A percentile compares a stretch with the other conserved stretches of the same genome.
phyloP scores from a whole-genome alignment of 208 protist genomes.

The Leishmania amazonensis region DNA sequence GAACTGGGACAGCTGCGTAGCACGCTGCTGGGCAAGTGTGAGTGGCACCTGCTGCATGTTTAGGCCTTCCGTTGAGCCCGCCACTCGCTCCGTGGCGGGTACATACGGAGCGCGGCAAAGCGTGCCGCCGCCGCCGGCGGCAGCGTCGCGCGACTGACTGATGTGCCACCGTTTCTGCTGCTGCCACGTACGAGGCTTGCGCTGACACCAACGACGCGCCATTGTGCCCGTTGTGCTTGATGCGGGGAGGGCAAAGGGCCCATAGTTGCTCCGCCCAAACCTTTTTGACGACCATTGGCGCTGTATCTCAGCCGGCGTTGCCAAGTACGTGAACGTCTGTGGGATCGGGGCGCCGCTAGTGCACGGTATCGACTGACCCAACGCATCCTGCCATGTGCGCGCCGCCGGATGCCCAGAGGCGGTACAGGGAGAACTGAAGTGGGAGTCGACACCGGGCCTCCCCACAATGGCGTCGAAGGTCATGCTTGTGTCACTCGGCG shows the following conservation, averaged over 20 bases:
- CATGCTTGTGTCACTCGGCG: not conserved
- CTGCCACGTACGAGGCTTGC: constrained; percentile 21
- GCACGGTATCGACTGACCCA: not conserved
- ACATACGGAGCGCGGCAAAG: not conserved
- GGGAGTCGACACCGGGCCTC: not conserved
- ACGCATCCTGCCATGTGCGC: not conserved
- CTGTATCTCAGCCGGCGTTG: constrained; percentile 15
- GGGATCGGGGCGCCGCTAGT: not conserved
- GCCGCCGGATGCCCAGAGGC: not conserved
- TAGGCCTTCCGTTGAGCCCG: not conserved
- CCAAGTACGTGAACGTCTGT: constrained; percentile 11
- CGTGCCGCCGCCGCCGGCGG: not conserved
- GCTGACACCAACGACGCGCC: not conserved
- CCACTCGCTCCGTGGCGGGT: not conserved
- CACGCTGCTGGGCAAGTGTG: constrained; percentile 2
- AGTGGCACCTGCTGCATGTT: not conserved
- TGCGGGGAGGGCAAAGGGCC: not conserved
- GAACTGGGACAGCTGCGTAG: not conserved
- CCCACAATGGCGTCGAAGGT: not conserved
- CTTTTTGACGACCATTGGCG: constrained; percentile 18
- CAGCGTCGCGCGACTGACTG: not conserved
- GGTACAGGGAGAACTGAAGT: not conserved
- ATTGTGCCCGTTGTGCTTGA: not conserved
- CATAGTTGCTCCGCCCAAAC: not conserved
- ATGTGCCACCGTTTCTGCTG: constrained; percentile 21